Evolutionary conservation across 345 rosid genomes (phyloP), one percentile per base, ranked within the genome.

Genomic region (Garcia nutans): DNA sequence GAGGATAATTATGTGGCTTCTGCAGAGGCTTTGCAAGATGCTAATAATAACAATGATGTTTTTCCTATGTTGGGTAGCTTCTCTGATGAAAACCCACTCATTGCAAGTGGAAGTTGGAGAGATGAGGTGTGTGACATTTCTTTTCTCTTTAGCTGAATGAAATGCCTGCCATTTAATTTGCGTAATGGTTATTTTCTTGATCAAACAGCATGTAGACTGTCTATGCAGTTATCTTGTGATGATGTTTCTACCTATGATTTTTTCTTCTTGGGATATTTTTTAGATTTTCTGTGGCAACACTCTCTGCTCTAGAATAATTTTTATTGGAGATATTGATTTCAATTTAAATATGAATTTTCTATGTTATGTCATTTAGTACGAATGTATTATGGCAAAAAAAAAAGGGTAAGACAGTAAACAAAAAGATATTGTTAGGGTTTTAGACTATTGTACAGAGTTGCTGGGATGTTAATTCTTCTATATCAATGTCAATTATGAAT

Each of bases 51-150:
- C 19, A 82, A 79, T 41, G 85, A 77, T 47, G 16, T 86, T 11
- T 20, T 26, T 31, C 17, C 80, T 8, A 41, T 82, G 88, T 45
- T 88, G 75, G 87, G 8, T 70, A 1, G 42, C 44, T 84, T 88
- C 61, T 24, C n/a, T 1, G 86, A 76, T 58, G 82, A 80, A 19
- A 57, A 8, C 72, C 71, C 65, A 12, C 41, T 70, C 9, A 12
- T 22, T 31, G 15, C 41, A 19, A 55, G 5, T 70, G 81, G 20
- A 58, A 69, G 76, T 61, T 67, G 17, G 50, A 68, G 62, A 31
- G 65, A 66, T 50, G 77, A 84, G 81, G 88, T 81, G 20, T 44
- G 68, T 64, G 41, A 52, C 45, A 6, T 24, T 66, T 37, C 44
- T 42, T 1, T 10, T 13, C 19, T 66, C 22, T 71, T 5, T 0